Evolutionary conservation across 495 filamentous ascomycete genomes (phyloP), one percentile per base, ranked within the genome.

Genomic region (Delitschia confertaspora): DNA sequence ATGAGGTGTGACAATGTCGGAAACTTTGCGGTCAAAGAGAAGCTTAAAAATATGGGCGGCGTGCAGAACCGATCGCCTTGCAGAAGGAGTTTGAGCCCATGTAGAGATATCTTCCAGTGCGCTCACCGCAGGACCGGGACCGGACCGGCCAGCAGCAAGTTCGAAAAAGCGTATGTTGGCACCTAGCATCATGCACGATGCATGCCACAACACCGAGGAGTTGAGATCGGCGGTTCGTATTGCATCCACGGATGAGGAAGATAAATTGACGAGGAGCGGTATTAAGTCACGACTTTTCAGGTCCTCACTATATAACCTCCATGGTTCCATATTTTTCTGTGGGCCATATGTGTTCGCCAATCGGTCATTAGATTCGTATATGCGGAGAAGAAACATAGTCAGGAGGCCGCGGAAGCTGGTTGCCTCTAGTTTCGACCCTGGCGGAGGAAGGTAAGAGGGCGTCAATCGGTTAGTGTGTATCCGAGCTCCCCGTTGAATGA

Each of bases 101-200:
- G 64, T 55, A 0, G 69, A 57, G 27, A 74, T 71, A 35, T 72
- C 66, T 34, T 70, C 64, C 1, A 74, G 59, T 2, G 71, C 70
- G 25, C 69, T 66, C 6, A 60, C 61, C 9, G 69, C 71, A 7
- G 68, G 63, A 2, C 7, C 46, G 0, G 71, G 62, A 3, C 69
- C 71, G 3, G 65, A 55, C 24, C 69, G 66, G 19, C 70, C 71
- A 19, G 71, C 69, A 0, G 69, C 71, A 0, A 69, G 46, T 19
- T 73, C 68, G 47, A 74, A 74, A 22, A 69, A 67, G 33, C 71
- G 69, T 8, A 68, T 63, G 40, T 74, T 70, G 6, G 69, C 66
- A 0, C 67, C 67, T 9, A 74, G 60, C 51, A 64, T 69, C 65
- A 74, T 71, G 45, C 69, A 72, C 54, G 71, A 69, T 32, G 69